A percentile compares a stretch with the other conserved stretches of the same genome.
Conservation (phyloP, 1,284 basidiomycete species). For the Puccinia triticina region DNA sequence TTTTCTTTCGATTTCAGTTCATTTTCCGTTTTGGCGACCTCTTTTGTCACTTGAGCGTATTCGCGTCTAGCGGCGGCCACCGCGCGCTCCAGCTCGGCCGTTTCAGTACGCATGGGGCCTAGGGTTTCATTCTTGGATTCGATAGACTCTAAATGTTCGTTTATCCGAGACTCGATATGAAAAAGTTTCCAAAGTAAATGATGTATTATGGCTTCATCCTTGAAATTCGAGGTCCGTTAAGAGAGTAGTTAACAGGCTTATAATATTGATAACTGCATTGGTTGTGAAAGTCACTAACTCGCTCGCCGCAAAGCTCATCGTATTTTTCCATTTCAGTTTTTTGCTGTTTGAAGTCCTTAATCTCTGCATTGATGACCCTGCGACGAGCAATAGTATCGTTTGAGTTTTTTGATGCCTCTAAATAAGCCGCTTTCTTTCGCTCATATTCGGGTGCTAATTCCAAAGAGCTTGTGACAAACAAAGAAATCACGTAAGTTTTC, state of each 20-base stretch:
- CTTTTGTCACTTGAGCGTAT: constrained; percentile 75
- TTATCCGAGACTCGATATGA: constrained; percentile 82
- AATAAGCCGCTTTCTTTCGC: constrained; percentile 79
- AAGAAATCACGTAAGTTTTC: neutral
- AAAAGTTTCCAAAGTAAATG: constrained; percentile 86
- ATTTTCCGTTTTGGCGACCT: constrained; percentile 74
- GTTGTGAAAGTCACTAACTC: constrained; percentile 63
- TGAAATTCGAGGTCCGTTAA: neutral
- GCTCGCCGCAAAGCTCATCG: constrained; percentile 73
- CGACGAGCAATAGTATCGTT: constrained; percentile 93
- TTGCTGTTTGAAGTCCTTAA: constrained; percentile 96
- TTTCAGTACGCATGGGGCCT: constrained; percentile 66
- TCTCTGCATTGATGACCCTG: constrained; percentile 88
- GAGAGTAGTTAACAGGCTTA: neutral
- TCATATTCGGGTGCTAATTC: constrained; percentile 89
- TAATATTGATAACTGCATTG: neutral
- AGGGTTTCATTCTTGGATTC: constrained; percentile 73
- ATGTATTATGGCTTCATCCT: constrained; percentile 80
- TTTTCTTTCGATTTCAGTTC: constrained; percentile 80
- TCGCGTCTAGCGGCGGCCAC: constrained; percentile 76
- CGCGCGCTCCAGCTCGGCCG: constrained; percentile 68
- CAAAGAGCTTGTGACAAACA: constrained; percentile 61
- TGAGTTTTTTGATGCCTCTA: constrained; percentile 86
- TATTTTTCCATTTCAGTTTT: constrained; percentile 90
- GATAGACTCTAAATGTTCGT: constrained; percentile 71